A percentile compares a stretch with the other conserved stretches of the same genome.
Evolutionary conservation across 2,329 filamentous ascomycete species (phyloP).

Genomic region (Xylariaceae sp.): DNA sequence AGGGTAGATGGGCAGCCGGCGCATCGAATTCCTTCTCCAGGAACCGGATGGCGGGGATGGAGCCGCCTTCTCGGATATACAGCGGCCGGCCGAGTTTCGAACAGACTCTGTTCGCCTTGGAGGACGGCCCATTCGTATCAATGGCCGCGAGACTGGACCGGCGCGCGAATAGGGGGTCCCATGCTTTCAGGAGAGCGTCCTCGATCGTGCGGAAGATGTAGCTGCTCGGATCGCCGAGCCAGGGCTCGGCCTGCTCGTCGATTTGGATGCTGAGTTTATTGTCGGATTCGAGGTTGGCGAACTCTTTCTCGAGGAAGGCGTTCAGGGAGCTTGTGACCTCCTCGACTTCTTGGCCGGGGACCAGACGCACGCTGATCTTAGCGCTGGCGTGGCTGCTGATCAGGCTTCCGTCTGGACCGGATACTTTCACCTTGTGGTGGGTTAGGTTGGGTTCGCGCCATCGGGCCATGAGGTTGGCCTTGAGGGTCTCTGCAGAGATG

Average conservation of each 20-base stretch:
- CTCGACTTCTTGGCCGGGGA: conserved; percentile 85
- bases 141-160: conserved; percentile 7
- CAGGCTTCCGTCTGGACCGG: conserved; percentile 83
- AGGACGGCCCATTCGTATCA: conserved; percentile 20
- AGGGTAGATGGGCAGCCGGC: conserved; percentile 86
- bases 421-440: conserved; percentile 87
- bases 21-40: conserved; percentile 90
- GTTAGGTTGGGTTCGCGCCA: conserved; percentile 96
- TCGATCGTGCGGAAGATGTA: conserved; percentile 88
- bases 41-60: conserved; percentile 90
- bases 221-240: conserved; percentile 88
- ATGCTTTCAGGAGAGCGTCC: conserved; percentile 75
- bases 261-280: conserved; percentile 79
- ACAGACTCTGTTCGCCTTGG: conserved; percentile 6
- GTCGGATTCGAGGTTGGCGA: conserved; percentile 67
- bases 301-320: conserved; percentile 64
- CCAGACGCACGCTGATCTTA: conserved; percentile 82
- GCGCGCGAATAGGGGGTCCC: conserved; percentile 55
- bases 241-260: conserved; percentile 90
- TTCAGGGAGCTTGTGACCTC: conserved; percentile 65
- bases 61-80: conserved; percentile 93
- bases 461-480: conserved; percentile 79
- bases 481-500: conserved; percentile 61
- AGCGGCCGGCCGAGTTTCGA: conserved; percentile 59
- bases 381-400: conserved; percentile 87